Evolutionary conservation across 306 rosid species (phyloP).

Genomic region (Cucumis sativus): Cucumber_9930_V3 NC_026659.2:25500001-25500500

Average conservation of each 20-base stretch:
- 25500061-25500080: constrained; percentile 90
- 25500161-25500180: not conserved
- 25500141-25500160: not conserved
- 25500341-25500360: constrained; percentile 5
- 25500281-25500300: constrained; percentile 81
- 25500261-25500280: constrained; percentile 65
- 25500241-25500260: constrained; percentile 6
- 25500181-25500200: not conserved
- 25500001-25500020: constrained; percentile 39
- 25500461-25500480: constrained; percentile 79
- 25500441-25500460: constrained; percentile 78
- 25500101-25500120: constrained; percentile 71
- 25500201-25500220: not conserved
- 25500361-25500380: not conserved
- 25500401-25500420: constrained; percentile 28
- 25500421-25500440: constrained; percentile 88
- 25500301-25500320: constrained; percentile 91
- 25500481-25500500: constrained; percentile 1
- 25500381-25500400: constrained; percentile 4
- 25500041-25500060: constrained; percentile 74
- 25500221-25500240: not conserved
- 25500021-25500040: constrained; percentile 81
- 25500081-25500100: constrained; percentile 73
- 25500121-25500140: constrained; percentile 20
- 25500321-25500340: constrained; percentile 95